Conservation (phyloP, 2,329 filamentous ascomycete genomes). For the Alternaria sp. region DNA sequence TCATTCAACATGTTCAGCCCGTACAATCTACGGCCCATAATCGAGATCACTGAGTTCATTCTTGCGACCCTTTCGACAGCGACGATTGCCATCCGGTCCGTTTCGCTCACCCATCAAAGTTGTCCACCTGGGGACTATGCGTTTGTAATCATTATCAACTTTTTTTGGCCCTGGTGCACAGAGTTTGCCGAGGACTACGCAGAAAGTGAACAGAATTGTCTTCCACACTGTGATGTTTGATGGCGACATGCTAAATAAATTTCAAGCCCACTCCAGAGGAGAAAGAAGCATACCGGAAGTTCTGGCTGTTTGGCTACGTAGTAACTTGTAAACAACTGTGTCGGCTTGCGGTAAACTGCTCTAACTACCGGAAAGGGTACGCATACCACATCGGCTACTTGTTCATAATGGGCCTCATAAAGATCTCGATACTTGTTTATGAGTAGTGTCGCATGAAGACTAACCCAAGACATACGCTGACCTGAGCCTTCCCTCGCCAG, state of each 20-base stretch:
- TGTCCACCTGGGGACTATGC: constrained; percentile 41
- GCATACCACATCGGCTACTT: constrained; percentile 41
- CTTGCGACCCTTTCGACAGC: constrained; percentile 35
- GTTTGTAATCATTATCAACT: constrained; percentile 42
- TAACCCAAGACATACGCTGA: background rate
- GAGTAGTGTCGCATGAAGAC: background rate
- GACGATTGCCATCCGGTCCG: constrained; percentile 28
- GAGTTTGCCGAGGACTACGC: background rate
- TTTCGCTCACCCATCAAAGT: constrained; percentile 10
- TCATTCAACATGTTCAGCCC: constrained; percentile 33
- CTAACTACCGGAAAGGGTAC: constrained; percentile 22
- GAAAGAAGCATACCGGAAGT: background rate
- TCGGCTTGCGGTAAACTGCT: background rate
- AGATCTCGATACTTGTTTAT: constrained; percentile 37
- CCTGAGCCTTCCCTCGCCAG: background rate
- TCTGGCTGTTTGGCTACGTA: constrained; percentile 18
- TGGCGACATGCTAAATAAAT: background rate
- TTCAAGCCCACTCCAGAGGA: constrained; percentile 9
- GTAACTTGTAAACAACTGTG: constrained; percentile 22
- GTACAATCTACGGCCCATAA: constrained; percentile 29
- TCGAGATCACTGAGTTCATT: constrained; percentile 33
- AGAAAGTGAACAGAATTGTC: constrained; percentile 2
- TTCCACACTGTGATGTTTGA: background rate
- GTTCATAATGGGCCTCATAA: constrained; percentile 34
- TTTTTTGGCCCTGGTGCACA: constrained; percentile 35